Base-by-base conservation (phyloP, 2,329 filamentous ascomycete genomes). In the Zymoseptoria tritici region DNA sequence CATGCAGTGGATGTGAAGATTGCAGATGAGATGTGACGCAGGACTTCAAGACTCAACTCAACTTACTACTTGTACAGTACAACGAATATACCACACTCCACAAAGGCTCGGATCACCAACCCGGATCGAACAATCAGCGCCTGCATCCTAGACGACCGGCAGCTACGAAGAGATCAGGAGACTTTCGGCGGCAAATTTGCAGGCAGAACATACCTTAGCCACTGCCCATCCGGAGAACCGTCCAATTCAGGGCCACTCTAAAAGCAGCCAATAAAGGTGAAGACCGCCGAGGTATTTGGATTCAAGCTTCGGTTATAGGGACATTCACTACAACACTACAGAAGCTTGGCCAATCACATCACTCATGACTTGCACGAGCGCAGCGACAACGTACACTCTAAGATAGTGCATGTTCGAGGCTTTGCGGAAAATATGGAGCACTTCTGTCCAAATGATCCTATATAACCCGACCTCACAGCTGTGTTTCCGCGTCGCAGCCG, bases 1-100 rank as follows among this genome's bases (percentile, higher is more conserved):
- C 16, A 79, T 81, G 70, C 81, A 81, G 59, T 81, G 69, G 13
- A 80, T 70, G 13, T 79, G 79, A 13, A 81, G 72, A 77, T 11
- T 46, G 36, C 6, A 46, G 16, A 13, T 16, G 11, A 42, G 16
- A 29, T 29, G 26, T 8, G 26, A 29, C 26, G 26, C 26, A 29
- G 26, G 26, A 46, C 13, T 16, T 46, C 5, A 13, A 16, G 36
- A 46, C 36, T 16, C 36, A 46, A 46, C 36, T 46, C 16, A 11
- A 46, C 36, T 16, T 46, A 7, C 26, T 9, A 46, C 13, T 46
- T 46, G 36, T 29, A 29, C 11, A n/a, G 13, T 16, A 42, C 36
- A 16, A 42, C 36, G 13, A 46, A 46, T 9, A 46, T n/a, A 46
- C 36, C 36, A 46, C 13, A 16, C 36, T 16, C 36, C 36, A 46